A percentile compares a stretch with the other conserved stretches of the same genome.
These are phyloP conservation scores for Globisporangium ultimum DNA, from an alignment of 352 stramenopile species.

Conservation along the genomic window DNA sequence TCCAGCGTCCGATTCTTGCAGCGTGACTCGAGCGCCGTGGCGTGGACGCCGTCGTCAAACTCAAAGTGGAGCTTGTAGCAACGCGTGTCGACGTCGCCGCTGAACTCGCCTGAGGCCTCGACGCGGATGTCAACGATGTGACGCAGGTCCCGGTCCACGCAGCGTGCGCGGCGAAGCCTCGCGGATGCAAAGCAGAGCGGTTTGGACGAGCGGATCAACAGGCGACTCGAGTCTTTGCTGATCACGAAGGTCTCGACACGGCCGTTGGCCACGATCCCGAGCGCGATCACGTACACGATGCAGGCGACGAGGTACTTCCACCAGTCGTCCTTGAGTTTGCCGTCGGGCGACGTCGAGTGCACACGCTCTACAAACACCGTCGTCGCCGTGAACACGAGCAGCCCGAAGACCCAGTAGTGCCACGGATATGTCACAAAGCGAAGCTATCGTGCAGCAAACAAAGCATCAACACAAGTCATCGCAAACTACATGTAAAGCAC, in stretches of 20 bases:
- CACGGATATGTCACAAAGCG: constrained; percentile 59
- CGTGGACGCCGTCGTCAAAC: constrained; percentile 56
- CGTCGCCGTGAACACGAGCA: constrained; percentile 45
- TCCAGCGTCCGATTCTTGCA: constrained; percentile 57
- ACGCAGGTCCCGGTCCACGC: constrained; percentile 49
- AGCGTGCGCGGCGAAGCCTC: constrained; percentile 30
- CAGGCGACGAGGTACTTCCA: constrained; percentile 70
- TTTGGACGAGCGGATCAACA: constrained; percentile 49
- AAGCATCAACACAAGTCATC: constrained; percentile 4
- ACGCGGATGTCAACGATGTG: constrained; percentile 61
- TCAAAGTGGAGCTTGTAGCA: constrained; percentile 74
- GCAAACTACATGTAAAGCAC: background rate
- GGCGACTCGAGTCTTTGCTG: constrained; percentile 32
- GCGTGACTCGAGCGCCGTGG: constrained; percentile 47
- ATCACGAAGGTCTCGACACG: constrained; percentile 63
- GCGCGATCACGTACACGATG: constrained; percentile 41
- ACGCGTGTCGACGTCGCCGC: constrained; percentile 61
- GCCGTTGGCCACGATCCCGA: constrained; percentile 44
- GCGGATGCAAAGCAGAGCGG: constrained; percentile 33
- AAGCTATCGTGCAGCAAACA: constrained; percentile 21
- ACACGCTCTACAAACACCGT: constrained; percentile 60
- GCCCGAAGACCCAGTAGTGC: constrained; percentile 51
- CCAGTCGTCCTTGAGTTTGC: constrained; percentile 25
- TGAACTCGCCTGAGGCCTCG: constrained; percentile 60
- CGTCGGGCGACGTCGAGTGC: constrained; percentile 21